Evolutionary conservation across 352 stramenopile genomes (phyloP), one percentile per base, ranked within the genome.

Genomic region (Stramenopiles sp.): DNA sequence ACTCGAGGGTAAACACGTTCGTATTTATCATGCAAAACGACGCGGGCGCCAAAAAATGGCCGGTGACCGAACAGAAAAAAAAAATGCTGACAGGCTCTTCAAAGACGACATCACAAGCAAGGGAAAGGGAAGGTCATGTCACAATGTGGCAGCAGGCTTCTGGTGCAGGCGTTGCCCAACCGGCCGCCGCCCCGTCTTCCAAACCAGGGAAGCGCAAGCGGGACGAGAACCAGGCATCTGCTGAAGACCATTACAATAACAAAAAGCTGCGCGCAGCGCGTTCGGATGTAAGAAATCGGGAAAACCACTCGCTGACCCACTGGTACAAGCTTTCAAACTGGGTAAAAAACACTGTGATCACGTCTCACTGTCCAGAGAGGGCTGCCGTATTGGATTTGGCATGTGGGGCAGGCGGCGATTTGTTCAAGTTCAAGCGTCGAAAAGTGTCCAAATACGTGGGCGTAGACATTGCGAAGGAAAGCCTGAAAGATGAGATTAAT

Each of bases 331-430:
- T 53, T 53, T 53, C 43, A 12, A 53, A 53, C 43, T 53, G 43
- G 43, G 12, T 12, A 12, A 53, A 53, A 25, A 12, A 53, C 12
- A 18, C 12, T 53, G 12, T 53, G 25, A 53, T 53, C 12, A 12
- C 12, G 25, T 12, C 12, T 25, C 43, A 53, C 25, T 53, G 12
- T 12, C 25, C 25, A 18, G 25, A 53, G 12, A 12, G 25, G 43
- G 25, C 25, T 53, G 12, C 43, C 32, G 88, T 99, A 33, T 80
- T 99, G 73, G 95, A 99, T 80, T 86, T 98, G 33, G 95, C 92
- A 1, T 98, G 94, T 79, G 95, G 95, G 18, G 98, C 98, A 79
- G 95, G 95, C 75, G 95, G 94, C 34, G 95, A 99, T 81, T 84
- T 99, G 31, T 90, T 88, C 80, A 99, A 99, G 82, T 98, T 84